Evolutionary conservation across 371 early-diverging fungal species (phyloP).

Genomic region (Rhizomucor pusillus): DNA sequence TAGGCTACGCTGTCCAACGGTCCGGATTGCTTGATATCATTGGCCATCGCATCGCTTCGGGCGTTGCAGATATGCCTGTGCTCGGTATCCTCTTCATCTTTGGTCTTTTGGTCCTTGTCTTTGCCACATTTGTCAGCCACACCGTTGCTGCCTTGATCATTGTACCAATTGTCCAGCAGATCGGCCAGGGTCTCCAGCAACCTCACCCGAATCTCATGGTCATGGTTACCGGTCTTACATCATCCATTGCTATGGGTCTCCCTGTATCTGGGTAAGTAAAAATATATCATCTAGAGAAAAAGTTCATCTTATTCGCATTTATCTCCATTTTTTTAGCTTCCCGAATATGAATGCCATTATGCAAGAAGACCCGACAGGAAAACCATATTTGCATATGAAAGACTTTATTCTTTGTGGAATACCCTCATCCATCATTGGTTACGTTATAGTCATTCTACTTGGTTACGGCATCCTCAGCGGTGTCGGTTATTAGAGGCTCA

Average conservation of each 20-base stretch:
- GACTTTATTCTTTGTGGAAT: conserved; percentile 88
- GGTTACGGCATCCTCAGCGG: conserved; percentile 19
- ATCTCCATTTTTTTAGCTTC: conserved; percentile 49
- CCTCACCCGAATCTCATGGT: conserved; percentile 82
- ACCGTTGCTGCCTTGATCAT: conserved; percentile 87
- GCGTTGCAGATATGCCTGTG: conserved; percentile 57
- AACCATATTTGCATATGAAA: conserved; percentile 72
- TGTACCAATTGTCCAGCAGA: conserved; percentile 70
- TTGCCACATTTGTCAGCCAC: conserved; percentile 90
- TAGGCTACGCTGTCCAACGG: conserved; percentile 57
- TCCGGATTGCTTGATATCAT: conserved; percentile 52
- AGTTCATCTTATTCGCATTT: not conserved
- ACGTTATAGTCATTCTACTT: conserved; percentile 18
- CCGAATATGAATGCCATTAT: conserved; percentile 96
- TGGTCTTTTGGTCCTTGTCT: conserved; percentile 61
- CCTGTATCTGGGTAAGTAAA: conserved; percentile 76
- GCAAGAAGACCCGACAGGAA: conserved; percentile 89
- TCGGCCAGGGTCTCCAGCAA: conserved; percentile 63
- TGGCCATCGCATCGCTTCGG: conserved; percentile 48
- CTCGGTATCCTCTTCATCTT: conserved; percentile 67
- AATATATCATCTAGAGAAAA: not conserved
- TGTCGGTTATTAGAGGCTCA: conserved; percentile 34
- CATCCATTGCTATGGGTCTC: conserved; percentile 86
- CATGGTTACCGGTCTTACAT: conserved; percentile 74
- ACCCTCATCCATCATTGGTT: conserved; percentile 67